Percentiles rank a stretch among this genome's conserved stretches.
Conservation (phyloP, 2,329 filamentous ascomycete genomes). For the Stagonosporopsis cucurbitacearum region DNA sequence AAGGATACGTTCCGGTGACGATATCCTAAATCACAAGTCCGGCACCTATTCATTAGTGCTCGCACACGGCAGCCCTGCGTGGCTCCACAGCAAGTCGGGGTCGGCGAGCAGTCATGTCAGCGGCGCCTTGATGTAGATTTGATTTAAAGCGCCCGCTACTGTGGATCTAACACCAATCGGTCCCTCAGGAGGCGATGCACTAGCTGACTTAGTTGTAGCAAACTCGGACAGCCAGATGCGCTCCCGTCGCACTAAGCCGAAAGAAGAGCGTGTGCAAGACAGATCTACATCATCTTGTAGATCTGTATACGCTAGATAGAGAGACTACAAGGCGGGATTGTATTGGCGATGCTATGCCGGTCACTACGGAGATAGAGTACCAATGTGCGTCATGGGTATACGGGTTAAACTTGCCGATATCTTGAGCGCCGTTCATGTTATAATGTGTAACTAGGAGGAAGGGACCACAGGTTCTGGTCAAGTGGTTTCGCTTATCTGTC, state of each 20-base stretch:
- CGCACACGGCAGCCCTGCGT: neutral
- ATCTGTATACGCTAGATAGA: conserved; percentile 7
- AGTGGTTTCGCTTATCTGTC: too few species aligned
- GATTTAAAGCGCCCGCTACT: neutral
- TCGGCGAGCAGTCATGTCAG: conserved; percentile 1
- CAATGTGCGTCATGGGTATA: conserved; percentile 1
- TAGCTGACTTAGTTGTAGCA: neutral
- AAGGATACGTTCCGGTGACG: neutral
- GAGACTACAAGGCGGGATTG: neutral
- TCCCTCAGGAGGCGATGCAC: neutral
- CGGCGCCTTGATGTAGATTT: conserved; percentile 3
- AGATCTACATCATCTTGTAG: conserved; percentile 6
- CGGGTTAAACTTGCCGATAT: neutral
- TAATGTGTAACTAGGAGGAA: neutral
- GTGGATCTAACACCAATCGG: neutral
- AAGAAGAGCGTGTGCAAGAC: neutral
- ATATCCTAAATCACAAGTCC: neutral
- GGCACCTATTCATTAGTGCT: neutral
- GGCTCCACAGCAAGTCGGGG: neutral
- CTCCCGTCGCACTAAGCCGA: neutral
- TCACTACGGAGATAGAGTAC: neutral
- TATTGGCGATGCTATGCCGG: neutral
- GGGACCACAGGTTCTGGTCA: neutral
- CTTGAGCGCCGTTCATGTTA: neutral
- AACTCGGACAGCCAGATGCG: neutral